Conservation (phyloP, 179 eudicot genomes). For the Beta macrorhiza region DNA sequence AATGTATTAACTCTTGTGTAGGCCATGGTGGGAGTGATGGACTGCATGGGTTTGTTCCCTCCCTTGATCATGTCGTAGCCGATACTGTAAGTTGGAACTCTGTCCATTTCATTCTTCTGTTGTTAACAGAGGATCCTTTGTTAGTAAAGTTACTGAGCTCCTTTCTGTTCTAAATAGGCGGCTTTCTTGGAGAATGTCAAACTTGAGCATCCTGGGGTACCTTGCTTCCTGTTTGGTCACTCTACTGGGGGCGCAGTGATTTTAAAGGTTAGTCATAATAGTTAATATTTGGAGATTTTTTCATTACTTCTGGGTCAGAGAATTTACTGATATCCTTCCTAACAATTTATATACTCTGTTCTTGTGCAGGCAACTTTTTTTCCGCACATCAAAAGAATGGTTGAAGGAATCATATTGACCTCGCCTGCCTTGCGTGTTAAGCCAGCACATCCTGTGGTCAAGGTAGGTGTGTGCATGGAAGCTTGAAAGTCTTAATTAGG, state of each 20-base stretch:
- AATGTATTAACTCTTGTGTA: constrained; percentile 18
- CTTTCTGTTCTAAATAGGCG: constrained; percentile 39
- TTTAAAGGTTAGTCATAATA: constrained; percentile 55
- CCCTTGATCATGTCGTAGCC: constrained; percentile 93
- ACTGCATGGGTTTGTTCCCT: constrained; percentile 94
- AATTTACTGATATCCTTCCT: background rate
- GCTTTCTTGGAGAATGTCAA: constrained; percentile 77
- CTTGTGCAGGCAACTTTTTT: constrained; percentile 65
- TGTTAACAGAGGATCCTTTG: background rate
- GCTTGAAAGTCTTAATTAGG: background rate
- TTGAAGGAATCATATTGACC: constrained; percentile 87
- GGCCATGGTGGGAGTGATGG: constrained; percentile 99
- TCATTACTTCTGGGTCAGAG: background rate
- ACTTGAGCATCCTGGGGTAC: constrained; percentile 71
- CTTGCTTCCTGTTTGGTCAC: constrained; percentile 94
- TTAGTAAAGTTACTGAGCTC: background rate
- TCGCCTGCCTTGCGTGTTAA: constrained; percentile 95
- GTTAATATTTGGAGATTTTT: background rate
- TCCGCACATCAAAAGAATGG: constrained; percentile 66
- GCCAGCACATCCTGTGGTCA: constrained; percentile 92
- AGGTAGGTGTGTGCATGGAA: constrained; percentile 47
- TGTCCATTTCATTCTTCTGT: background rate
- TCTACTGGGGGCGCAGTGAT: constrained; percentile 97
- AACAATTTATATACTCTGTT: background rate
- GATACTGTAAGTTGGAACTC: constrained; percentile 74